Evolutionary conservation across 73 alveolate genomes (phyloP), one percentile per base, ranked within the genome.

Genomic region (Blepharisma japonicum): DNA sequence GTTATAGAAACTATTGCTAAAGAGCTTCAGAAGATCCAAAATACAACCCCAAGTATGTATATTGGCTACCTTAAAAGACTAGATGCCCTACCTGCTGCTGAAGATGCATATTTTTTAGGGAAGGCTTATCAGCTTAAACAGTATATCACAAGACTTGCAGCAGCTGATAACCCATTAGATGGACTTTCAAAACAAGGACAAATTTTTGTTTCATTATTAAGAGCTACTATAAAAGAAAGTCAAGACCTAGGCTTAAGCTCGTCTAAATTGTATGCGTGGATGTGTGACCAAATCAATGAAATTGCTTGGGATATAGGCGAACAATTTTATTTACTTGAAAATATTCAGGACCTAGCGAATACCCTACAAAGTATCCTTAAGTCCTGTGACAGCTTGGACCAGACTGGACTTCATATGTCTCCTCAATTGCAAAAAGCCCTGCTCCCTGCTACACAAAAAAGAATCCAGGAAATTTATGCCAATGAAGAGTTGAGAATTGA

Each of bases 281-380:
- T 61, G 18, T 14, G 47, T 61, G 47, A 61, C 14, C 47, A 61
- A 25, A 39, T 61, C 0, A 61, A 61, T 2, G 74, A 14, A 18
- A 61, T 61, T 25, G 74, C 74, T 25, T 61, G 74, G 74, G 74
- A 61, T 14, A 61, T 61, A 1, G 74, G 74, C 11, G 74, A 61
- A 61, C 14, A n/a, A 2, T 61, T 61, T 8, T 39, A 61, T 25
- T 14, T 61, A 2, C 1, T 61, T 25, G 74, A 61, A 61, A 61
- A 61, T 14, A 61, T 61, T 4, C 50, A 61, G 2, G 74, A 61
- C 14, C 46, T 61, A n/a, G 74, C 74, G n/a, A 61, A 14, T 20
- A 61, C 5, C 23, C 5, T 18, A 8, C 18, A 61, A 61, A 25
- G 23, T 20, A 25, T 61, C 4, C 46, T 61, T 11, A 61, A 61